A percentile compares a stretch with the other conserved stretches of the same genome.
Conservation (phyloP, 805 yeast genomes). For the Pichia nakasei region DNA sequence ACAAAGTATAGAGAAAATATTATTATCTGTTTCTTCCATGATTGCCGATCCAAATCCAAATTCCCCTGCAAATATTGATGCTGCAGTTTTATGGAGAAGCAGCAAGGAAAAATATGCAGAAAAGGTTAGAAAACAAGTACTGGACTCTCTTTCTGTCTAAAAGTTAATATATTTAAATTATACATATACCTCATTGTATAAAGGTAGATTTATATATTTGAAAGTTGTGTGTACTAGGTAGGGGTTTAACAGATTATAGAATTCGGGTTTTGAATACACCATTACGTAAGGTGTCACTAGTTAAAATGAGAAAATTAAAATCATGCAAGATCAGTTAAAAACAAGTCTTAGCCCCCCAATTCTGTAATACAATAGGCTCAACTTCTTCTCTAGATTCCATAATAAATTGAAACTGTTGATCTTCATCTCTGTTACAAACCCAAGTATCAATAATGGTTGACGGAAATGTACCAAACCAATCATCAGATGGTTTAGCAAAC, state of each 20-base stretch:
- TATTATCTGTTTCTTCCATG: constrained; percentile 90
- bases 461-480: neutral
- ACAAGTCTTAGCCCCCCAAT: too few species aligned
- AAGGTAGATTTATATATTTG: neutral
- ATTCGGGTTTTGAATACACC: too few species aligned
- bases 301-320: too few species aligned
- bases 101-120: constrained; percentile 57
- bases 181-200: too few species aligned
- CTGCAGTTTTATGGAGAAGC: constrained; percentile 86
- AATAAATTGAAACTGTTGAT: too few species aligned
- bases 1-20: constrained; percentile 93
- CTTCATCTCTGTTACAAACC: neutral
- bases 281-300: too few species aligned
- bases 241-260: too few species aligned
- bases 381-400: too few species aligned
- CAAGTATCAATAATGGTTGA: neutral
- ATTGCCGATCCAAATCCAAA: constrained; percentile 94
- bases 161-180: too few species aligned
- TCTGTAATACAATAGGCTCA: too few species aligned
- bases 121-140: constrained; percentile 58
- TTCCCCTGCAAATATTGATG: constrained; percentile 84
- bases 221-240: constrained; percentile 1
- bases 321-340: too few species aligned
- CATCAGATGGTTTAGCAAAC: too few species aligned
- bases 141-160: constrained; percentile 3